These are phyloP conservation scores for Citrullus colocynthis DNA, from an alignment of 306 rosid species.

Conservation along the genomic window DNA sequence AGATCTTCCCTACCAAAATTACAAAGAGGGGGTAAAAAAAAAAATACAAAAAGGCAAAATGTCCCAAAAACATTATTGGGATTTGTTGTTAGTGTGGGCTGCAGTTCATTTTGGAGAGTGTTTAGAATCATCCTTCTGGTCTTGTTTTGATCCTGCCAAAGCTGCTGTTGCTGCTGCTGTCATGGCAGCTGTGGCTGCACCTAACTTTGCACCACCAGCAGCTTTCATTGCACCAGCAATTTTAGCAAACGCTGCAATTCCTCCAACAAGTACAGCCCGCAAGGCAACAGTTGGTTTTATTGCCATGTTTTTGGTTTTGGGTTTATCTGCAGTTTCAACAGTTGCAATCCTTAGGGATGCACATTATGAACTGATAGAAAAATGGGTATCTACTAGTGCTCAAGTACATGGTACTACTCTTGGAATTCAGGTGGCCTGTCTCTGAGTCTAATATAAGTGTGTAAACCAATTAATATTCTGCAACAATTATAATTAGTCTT, in stretches of 20 bases:
- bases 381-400: not conserved
- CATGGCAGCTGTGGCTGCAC: constrained; percentile 71
- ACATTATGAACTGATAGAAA: not conserved
- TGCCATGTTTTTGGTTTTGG: constrained; percentile 22
- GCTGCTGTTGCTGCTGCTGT: constrained; percentile 87
- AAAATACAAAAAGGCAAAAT: not conserved
- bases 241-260: constrained; percentile 80
- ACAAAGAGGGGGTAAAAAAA: not conserved
- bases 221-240: constrained; percentile 69
- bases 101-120: constrained; percentile 16
- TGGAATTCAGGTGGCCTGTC: not conserved
- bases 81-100: not conserved
- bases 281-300: constrained; percentile 78
- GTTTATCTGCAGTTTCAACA: not conserved
- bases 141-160: constrained; percentile 51
- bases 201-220: constrained; percentile 71
- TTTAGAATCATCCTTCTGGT: constrained; percentile 36
- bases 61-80: not conserved
- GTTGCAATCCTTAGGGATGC: not conserved
- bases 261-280: constrained; percentile 74
- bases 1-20: not conserved
- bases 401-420: not conserved
- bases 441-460: not conserved
- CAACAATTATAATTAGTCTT: not conserved
- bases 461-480: not conserved